Conservation (phyloP, 2,329 filamentous ascomycete species). For the Alternaria brassicae region DNA sequence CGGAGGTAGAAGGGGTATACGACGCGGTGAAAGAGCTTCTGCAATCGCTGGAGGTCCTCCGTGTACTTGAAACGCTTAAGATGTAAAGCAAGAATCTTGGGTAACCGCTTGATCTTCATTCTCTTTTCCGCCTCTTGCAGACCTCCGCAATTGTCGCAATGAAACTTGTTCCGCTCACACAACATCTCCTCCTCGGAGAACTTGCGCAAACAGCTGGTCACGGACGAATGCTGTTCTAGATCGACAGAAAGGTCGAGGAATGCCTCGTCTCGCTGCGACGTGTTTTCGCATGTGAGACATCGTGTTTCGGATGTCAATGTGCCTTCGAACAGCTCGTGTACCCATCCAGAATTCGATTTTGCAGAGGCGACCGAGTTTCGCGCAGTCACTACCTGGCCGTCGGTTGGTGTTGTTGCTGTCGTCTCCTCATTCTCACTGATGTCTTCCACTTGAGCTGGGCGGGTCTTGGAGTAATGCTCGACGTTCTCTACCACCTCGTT, state of each 20-base stretch:
- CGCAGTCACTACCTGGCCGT: slow-evolving; percentile 29
- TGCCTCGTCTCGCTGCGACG: slow-evolving; percentile 92
- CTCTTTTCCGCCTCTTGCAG: slow-evolving; percentile 97
- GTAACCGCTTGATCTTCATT: slow-evolving; percentile 97
- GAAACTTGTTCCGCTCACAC: slow-evolving; percentile 97
- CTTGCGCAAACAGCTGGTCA: slow-evolving; percentile 92
- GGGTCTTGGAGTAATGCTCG: slow-evolving; percentile 79
- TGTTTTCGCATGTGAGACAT: slow-evolving; percentile 94
- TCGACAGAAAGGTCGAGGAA: slow-evolving; percentile 97
- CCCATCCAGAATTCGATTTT: slow-evolving; percentile 69
- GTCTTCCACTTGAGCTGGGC: slow-evolving; percentile 53
- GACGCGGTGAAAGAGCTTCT: slow-evolving; percentile 96
- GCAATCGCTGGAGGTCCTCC: slow-evolving; percentile 88
- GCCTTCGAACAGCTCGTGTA: slow-evolving; percentile 96
- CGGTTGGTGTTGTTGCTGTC: too few relatives aligned
- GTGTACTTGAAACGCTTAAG: slow-evolving; percentile 99
- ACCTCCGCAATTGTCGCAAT: slow-evolving; percentile 96
- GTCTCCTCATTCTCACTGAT: slow-evolving; percentile 30
- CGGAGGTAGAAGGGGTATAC: slow-evolving; percentile 97
- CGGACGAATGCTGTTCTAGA: slow-evolving; percentile 91
- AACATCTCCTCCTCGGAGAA: slow-evolving; percentile 98
- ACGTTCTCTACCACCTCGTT: slow-evolving; percentile 96
- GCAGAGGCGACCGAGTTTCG: slow-evolving; percentile 27
- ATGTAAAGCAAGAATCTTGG: slow-evolving; percentile 89
- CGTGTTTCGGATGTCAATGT: slow-evolving; percentile 94